These are phyloP conservation scores for Talaromyces sp. DNA, from an alignment of 2,329 filamentous ascomycete species.

Conservation along the genomic window DNA sequence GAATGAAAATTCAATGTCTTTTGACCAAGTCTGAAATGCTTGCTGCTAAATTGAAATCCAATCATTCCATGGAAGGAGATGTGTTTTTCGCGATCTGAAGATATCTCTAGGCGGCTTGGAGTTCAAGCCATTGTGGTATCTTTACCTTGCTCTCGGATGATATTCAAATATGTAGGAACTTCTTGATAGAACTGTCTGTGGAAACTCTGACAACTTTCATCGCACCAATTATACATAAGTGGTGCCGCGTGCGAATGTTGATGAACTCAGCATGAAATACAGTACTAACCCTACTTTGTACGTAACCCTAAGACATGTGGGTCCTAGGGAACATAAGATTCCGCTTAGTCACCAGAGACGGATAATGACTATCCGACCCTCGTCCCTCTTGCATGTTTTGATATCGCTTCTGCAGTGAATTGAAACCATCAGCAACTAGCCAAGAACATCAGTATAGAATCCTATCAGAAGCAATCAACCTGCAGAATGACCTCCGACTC, in stretches of 20 bases:
- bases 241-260: neutral
- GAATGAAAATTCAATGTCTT: too few relatives aligned
- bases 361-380: neutral
- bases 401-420: neutral
- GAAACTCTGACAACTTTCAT: neutral
- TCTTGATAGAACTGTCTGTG: too few relatives aligned
- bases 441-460: neutral
- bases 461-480: neutral
- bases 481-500: neutral
- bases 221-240: too few relatives aligned
- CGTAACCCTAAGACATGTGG: neutral
- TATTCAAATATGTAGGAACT: neutral
- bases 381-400: neutral
- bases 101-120: neutral
- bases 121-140: neutral
- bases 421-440: neutral
- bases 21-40: neutral
- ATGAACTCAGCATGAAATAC: neutral
- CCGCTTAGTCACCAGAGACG: neutral
- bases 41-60: neutral
- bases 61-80: neutral
- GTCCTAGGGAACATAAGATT: neutral
- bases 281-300: neutral
- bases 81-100: neutral
- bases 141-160: neutral